Percentiles rank a stretch among this genome's conserved stretches.
Conservation (phyloP, 371 early-diverging fungal species). For the Rhizopus stolonifer region DNA sequence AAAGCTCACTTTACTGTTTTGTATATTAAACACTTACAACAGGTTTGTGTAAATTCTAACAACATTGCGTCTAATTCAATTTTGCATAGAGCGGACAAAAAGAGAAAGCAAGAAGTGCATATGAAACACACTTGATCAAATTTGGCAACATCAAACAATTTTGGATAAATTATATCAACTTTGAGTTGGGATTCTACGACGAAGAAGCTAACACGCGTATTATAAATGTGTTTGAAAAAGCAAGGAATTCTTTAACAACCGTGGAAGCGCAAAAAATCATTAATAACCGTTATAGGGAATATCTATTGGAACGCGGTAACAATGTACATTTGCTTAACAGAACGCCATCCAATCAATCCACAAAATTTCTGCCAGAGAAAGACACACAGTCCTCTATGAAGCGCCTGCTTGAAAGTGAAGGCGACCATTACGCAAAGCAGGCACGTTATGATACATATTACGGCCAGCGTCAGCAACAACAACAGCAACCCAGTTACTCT, state of each 20-base stretch:
- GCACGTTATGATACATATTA: conserved; percentile 14
- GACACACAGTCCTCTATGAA: background rate
- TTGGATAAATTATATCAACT: conserved; percentile 56
- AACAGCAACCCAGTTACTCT: background rate
- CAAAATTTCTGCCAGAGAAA: conserved; percentile 6
- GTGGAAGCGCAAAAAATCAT: conserved; percentile 44
- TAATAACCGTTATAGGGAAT: conserved; percentile 50
- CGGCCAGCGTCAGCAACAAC: background rate
- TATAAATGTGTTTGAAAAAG: conserved; percentile 43
- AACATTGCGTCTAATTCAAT: background rate
- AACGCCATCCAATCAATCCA: conserved; percentile 4
- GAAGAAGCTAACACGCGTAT: conserved; percentile 23
- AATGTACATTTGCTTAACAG: conserved; percentile 23
- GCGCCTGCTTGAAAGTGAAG: conserved; percentile 6
- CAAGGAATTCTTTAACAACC: conserved; percentile 37
- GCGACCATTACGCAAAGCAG: conserved; percentile 15
- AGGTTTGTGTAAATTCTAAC: conserved; percentile 7
- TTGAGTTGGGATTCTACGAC: conserved; percentile 62
- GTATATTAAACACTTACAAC: conserved; percentile 46
- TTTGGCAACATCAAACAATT: conserved; percentile 46
- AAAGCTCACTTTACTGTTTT: conserved; percentile 52
- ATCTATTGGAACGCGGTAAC: conserved; percentile 47
- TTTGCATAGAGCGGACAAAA: conserved; percentile 27
- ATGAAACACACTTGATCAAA: conserved; percentile 28
- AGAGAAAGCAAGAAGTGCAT: conserved; percentile 49